Conservation (phyloP, 495 filamentous ascomycete genomes). For the Chaetomium fimeti region DNA sequence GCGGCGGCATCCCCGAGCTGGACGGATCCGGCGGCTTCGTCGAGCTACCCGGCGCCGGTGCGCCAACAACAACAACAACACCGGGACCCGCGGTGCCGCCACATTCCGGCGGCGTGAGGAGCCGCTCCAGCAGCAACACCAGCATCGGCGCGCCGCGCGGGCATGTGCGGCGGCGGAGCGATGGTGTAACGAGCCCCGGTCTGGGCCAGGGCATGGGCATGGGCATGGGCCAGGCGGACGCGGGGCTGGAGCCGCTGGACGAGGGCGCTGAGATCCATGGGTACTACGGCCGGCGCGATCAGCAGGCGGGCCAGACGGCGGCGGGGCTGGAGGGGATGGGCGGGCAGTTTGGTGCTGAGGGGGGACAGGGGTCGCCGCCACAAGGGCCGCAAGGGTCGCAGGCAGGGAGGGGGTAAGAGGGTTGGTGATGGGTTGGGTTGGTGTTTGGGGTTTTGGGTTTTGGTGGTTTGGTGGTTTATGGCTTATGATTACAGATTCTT, state of each 20-base stretch:
- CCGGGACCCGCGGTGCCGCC: neutral
- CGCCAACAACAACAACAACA: too few species aligned
- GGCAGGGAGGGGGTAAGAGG: neutral
- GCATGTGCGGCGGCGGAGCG: slow-evolving; percentile 23
- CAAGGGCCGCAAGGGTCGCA: neutral
- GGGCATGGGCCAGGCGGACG: neutral
- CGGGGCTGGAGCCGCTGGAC: slow-evolving; percentile 28
- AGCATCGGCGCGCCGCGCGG: slow-evolving; percentile 15
- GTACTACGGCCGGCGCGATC: slow-evolving; percentile 37
- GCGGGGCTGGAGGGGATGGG: slow-evolving; percentile 21
- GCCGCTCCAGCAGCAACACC: slow-evolving; percentile 23
- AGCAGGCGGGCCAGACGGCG: slow-evolving; percentile 36
- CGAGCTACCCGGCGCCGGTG: slow-evolving; percentile 12
- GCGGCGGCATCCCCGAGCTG: slow-evolving; percentile 13
- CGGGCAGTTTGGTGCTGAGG: neutral
- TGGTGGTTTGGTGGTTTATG: neutral
- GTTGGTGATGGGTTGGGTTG: neutral
- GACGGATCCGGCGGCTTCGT: slow-evolving; percentile 18
- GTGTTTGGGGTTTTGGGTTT: neutral
- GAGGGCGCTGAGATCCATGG: slow-evolving; percentile 39
- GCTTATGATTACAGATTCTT: neutral
- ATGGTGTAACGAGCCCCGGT: slow-evolving; percentile 17
- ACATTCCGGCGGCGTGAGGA: slow-evolving; percentile 7
- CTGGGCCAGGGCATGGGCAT: neutral
- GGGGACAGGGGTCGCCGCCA: slow-evolving; percentile 15